These are phyloP conservation scores for Penicillium angulare DNA, from an alignment of 495 filamentous ascomycete genomes.

Conservation along the genomic window DNA sequence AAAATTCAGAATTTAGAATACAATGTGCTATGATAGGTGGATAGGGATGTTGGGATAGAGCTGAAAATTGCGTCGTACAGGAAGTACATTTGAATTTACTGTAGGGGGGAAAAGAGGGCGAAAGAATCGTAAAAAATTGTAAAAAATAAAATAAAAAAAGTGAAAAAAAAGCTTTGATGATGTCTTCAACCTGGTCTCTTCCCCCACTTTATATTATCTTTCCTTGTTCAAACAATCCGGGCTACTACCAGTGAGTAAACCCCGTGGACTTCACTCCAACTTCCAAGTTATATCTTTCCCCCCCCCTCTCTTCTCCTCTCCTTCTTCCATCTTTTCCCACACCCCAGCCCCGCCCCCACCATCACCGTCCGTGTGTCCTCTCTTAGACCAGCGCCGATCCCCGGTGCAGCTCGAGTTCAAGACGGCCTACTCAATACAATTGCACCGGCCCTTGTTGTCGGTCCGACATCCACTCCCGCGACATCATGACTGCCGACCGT, in stretches of 20 bases:
- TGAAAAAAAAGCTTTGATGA: neutral
- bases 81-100: too few species aligned
- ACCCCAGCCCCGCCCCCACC: too few species aligned
- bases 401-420: slow-evolving; percentile 15
- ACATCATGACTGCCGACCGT: slow-evolving; percentile 14
- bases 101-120: too few species aligned
- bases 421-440: slow-evolving; percentile 24
- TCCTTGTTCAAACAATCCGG: slow-evolving; percentile 1
- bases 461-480: slow-evolving; percentile 10
- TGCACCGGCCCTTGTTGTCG: slow-evolving; percentile 26
- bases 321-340: too few species aligned
- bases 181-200: neutral
- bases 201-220: slow-evolving; percentile 11
- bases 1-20: neutral
- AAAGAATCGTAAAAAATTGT: too few species aligned
- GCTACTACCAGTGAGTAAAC: slow-evolving; percentile 12
- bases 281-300: neutral
- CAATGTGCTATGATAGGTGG: neutral
- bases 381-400: slow-evolving; percentile 14
- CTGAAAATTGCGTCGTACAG: too few species aligned
- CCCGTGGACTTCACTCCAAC: neutral
- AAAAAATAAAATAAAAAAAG: neutral
- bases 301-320: slow-evolving; percentile 6
- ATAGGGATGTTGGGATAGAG: too few species aligned
- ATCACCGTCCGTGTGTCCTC: slow-evolving; percentile 4